A percentile compares a stretch with the other conserved stretches of the same genome.
Evolutionary conservation across 2,329 filamentous ascomycete genomes (phyloP).

Genomic region (Pestalotiopsis fici): DNA sequence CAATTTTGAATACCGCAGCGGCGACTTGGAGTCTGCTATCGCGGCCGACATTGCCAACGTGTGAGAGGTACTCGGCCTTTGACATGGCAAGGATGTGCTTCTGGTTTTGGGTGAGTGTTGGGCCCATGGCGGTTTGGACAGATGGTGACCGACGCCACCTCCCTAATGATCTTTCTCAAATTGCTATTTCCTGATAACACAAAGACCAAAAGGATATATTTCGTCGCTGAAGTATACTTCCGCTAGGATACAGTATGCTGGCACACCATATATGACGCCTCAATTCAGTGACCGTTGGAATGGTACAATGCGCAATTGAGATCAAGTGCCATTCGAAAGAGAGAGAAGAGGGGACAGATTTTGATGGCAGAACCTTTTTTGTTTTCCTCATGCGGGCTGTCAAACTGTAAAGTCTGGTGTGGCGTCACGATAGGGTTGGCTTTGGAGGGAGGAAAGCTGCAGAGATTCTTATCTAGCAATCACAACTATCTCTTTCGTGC

Average conservation of each 20-base stretch:
- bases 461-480: not conserved
- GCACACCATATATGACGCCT: not conserved
- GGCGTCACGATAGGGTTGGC: not conserved
- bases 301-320: not conserved
- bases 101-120: slow-evolving; percentile 23
- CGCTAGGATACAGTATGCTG: not conserved
- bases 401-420: not conserved
- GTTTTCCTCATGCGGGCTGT: not conserved
- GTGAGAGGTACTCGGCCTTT: slow-evolving; percentile 24
- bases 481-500: not conserved
- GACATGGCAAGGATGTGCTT: slow-evolving; percentile 31
- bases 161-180: not conserved
- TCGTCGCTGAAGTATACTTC: not conserved
- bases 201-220: not conserved
- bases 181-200: not conserved
- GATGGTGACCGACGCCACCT: not conserved
- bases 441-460: not conserved
- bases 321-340: not conserved
- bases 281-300: not conserved
- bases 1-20: slow-evolving; percentile 28
- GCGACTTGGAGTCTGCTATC: slow-evolving; percentile 23
- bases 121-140: slow-evolving; percentile 2
- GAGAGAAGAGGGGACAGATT: not conserved
- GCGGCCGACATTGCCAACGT: slow-evolving; percentile 11
- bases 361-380: not conserved